Evolutionary conservation across 2,329 filamentous ascomycete genomes (phyloP).

Genomic region (Ceratocystis smalleyi): DNA sequence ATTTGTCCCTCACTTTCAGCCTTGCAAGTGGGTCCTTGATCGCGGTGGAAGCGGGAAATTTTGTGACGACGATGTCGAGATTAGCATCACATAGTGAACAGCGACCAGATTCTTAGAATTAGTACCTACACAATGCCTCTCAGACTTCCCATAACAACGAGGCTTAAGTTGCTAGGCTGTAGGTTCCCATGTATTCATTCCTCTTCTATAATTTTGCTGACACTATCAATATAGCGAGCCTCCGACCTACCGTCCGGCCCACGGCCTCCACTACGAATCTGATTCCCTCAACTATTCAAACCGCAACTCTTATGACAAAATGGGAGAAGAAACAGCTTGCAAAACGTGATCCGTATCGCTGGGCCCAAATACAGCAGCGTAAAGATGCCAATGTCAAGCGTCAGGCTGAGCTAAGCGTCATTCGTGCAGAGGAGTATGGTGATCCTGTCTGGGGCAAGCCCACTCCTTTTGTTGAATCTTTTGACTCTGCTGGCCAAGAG

Average conservation of each 20-base stretch:
- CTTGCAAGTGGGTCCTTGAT: constrained; percentile 12
- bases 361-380: constrained; percentile 65
- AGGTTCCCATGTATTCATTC: constrained; percentile 22
- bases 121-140: constrained; percentile 40
- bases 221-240: constrained; percentile 34
- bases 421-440: constrained; percentile 51
- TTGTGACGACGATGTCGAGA: constrained; percentile 10
- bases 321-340: constrained; percentile 49
- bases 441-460: constrained; percentile 63
- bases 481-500: constrained; percentile 48
- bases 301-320: constrained; percentile 42
- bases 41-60: constrained; percentile 16
- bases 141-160: constrained; percentile 45
- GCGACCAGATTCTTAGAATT: neutral
- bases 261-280: constrained; percentile 28
- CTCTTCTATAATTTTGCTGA: constrained; percentile 16
- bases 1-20: constrained; percentile 14
- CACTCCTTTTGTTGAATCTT: constrained; percentile 72
- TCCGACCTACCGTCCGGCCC: constrained; percentile 37
- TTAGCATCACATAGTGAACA: constrained; percentile 7
- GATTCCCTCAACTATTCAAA: constrained; percentile 45
- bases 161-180: constrained; percentile 46
- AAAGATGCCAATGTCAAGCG: constrained; percentile 70
- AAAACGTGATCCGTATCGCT: constrained; percentile 66
- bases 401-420: constrained; percentile 50